Evolutionary conservation across 78 protist species (phyloP), one percentile per base, ranked within the genome.

Genomic region (Reticulomyxa filosa): DNA sequence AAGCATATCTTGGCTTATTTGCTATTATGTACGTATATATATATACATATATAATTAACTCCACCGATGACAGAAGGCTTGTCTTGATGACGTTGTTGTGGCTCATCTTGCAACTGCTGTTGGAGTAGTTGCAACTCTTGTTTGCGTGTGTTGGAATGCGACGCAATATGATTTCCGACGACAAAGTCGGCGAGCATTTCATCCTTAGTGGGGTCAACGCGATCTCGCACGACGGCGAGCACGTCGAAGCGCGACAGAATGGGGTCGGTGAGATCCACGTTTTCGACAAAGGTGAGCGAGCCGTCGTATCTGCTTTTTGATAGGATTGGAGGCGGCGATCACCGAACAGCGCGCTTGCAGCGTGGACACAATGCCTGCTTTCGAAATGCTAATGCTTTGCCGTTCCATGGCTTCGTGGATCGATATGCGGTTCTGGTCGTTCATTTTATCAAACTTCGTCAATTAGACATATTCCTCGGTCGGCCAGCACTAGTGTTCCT

Each of bases 371-470:
- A 97, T 97, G 57, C 99, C 99, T 3, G 99, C 99, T 76, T 92
- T 92, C 29, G 97, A 80, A 62, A 95, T 78, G 27, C 95, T 84
- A 36, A 95, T 93, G 38, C 84, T 74, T 74, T 97, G 99, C 83
- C 94, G 99, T 74, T 97, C 99, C 98, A 97, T 93, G 22, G 99
- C 98, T 72, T 97, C 99, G 79, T 96, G 98, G 62, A 96, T 92
- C 26, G 89, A 74, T 1, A 97, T 95, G 37, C 98, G 73, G 62
- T 77, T 77, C 57, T 4, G 0, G n/a, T 65, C 72, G 59, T 51
- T 68, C 85, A 80, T 97, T 84, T 97, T 97, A 79, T 97, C 99
- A 39, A 97, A 93, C 83, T 97, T n/a, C 99, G 56, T 97, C 99
- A 38, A 97, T 97, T 57, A 93, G 52, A 65, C 98, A 92, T 26